A percentile compares a stretch with the other conserved stretches of the same genome.
phyloP scores from a whole-genome alignment of 306 rosid genomes.

The Trichosanthes truncata region DNA sequence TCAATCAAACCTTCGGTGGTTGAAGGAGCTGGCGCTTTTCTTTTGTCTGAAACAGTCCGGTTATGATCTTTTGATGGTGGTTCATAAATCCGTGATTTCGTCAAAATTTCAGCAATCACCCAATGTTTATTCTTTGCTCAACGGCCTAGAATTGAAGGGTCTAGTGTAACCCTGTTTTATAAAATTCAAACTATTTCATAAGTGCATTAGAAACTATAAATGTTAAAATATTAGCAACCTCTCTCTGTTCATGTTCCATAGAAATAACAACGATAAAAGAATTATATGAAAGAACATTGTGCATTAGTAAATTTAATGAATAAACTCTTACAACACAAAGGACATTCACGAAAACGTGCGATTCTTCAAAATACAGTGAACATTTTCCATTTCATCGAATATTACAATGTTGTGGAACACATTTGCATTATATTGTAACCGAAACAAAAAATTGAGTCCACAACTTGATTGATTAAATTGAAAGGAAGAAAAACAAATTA shows the following conservation, averaged over 20 bases:
- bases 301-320: not conserved
- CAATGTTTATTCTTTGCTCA: constrained; percentile 81
- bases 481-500: not conserved
- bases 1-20: not conserved
- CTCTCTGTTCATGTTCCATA: not conserved
- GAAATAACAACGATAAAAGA: not conserved
- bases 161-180: constrained; percentile 48
- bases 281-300: not conserved
- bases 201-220: not conserved
- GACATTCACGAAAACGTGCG: not conserved
- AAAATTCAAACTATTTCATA: not conserved
- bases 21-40: constrained; percentile 1
- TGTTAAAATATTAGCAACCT: not conserved
- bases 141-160: constrained; percentile 71
- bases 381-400: not conserved
- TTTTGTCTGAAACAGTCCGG: not conserved
- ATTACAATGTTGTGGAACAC: not conserved
- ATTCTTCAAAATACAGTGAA: not conserved
- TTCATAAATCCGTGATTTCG: constrained; percentile 67
- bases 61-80: constrained; percentile 30
- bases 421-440: not conserved
- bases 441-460: not conserved
- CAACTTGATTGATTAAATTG: not conserved
- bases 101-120: constrained; percentile 77
- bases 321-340: not conserved